Evolutionary conservation across 305 asterid species (phyloP).

Genomic region (Fraxinus latifolia): DNA sequence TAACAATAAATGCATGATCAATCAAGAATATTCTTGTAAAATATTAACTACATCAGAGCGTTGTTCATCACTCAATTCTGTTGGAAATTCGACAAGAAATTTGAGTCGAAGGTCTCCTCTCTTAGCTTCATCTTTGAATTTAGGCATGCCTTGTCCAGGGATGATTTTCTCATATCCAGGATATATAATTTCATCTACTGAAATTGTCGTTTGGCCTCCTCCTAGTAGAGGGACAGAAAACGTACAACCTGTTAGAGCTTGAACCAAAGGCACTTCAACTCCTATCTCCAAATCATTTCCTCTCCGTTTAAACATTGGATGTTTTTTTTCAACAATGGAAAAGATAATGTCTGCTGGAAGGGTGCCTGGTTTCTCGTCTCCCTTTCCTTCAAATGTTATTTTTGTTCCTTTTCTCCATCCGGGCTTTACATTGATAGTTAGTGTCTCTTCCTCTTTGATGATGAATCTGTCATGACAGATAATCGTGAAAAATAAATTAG

Average conservation of each 20-base stretch:
- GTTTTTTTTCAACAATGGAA: constrained; percentile 67
- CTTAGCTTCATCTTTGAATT: constrained; percentile 36
- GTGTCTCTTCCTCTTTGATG: constrained; percentile 64
- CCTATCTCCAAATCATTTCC: constrained; percentile 81
- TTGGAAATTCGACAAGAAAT: constrained; percentile 70
- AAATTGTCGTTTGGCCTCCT: constrained; percentile 53
- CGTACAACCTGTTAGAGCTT: constrained; percentile 82
- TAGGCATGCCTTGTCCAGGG: constrained; percentile 86
- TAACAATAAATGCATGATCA: not conserved
- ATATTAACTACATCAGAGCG: constrained; percentile 51
- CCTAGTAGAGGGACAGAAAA: constrained; percentile 68
- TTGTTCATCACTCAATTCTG: constrained; percentile 54
- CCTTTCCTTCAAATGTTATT: constrained; percentile 89
- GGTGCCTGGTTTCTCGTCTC: constrained; percentile 82
- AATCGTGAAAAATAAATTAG: not conserved
- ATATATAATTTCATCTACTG: constrained; percentile 60
- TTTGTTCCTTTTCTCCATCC: constrained; percentile 93
- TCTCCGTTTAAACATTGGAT: constrained; percentile 57
- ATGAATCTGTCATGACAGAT: constrained; percentile 44
- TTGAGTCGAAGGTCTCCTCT: constrained; percentile 84
- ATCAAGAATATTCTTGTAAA: constrained; percentile 48
- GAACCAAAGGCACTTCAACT: constrained; percentile 73
- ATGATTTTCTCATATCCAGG: constrained; percentile 73
- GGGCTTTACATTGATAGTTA: constrained; percentile 68
- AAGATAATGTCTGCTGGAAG: constrained; percentile 84